Evolutionary conservation across 257 asterid species (phyloP).

Genomic region (Solanum chmielewskii): DNA sequence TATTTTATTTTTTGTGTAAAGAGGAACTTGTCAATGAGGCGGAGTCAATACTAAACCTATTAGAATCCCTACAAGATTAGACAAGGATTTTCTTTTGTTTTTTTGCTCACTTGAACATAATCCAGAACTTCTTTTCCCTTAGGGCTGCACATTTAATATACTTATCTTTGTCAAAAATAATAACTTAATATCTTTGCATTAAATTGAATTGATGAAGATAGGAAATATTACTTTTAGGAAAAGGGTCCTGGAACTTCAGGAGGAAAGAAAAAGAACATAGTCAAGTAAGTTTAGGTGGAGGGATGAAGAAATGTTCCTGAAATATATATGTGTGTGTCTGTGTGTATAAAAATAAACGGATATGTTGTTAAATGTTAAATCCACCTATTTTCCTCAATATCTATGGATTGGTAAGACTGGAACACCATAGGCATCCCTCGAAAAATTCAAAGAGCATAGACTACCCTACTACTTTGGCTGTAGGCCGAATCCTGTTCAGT

Average conservation of each 20-base stretch:
- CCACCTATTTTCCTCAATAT: background rate
- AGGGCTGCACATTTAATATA: background rate
- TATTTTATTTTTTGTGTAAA: background rate
- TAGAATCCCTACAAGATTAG: background rate
- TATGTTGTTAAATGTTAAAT: background rate
- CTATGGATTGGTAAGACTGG: background rate
- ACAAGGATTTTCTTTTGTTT: background rate
- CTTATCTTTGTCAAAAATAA: background rate
- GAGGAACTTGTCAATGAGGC: background rate
- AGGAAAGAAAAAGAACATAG: background rate
- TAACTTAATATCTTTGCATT: background rate
- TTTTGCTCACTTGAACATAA: background rate
- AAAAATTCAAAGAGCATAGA: background rate
- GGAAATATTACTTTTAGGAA: background rate
- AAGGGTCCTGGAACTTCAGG: background rate
- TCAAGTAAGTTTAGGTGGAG: background rate
- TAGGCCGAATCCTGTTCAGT: background rate
- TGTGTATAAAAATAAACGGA: no score
- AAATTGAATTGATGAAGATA: background rate
- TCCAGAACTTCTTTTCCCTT: background rate
- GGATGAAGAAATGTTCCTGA: background rate
- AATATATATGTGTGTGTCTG: background rate
- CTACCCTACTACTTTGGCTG: background rate
- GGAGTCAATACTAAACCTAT: background rate
- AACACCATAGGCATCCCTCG: background rate